Evolutionary conservation across 1,139 yeast species (phyloP).

Genomic region (Nadsonia starkeyi-henricii): DNA sequence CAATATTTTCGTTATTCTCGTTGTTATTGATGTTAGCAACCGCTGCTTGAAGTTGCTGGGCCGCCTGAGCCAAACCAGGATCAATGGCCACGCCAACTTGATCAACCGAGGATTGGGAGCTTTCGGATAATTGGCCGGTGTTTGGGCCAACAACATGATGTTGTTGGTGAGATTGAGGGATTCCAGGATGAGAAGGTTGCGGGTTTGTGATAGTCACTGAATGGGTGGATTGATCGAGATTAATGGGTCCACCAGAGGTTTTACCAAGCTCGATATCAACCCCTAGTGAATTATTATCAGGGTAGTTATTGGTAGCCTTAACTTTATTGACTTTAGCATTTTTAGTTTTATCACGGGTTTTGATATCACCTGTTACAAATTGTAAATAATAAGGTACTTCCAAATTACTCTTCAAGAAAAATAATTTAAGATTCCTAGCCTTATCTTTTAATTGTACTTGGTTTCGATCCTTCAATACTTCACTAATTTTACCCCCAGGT

Average conservation of each 20-base stretch:
- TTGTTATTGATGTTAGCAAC: background rate
- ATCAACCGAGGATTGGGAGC: background rate
- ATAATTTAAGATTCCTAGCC: conserved; percentile 88
- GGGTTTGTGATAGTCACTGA: too few relatives aligned
- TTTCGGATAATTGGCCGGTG: too few relatives aligned
- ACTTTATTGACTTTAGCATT: background rate
- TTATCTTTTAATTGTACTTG: conserved; percentile 91
- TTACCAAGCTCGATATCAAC: too few relatives aligned
- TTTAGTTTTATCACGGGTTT: conserved; percentile 27
- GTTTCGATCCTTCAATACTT: conserved; percentile 69
- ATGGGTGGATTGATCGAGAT: too few relatives aligned
- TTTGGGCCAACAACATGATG: too few relatives aligned
- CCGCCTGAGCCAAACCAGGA: background rate
- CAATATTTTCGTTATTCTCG: background rate
- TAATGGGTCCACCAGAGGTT: too few relatives aligned
- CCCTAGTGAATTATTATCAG: background rate
- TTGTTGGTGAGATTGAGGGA: too few relatives aligned
- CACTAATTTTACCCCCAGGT: conserved; percentile 78
- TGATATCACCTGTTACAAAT: conserved; percentile 79
- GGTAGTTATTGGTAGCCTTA: background rate
- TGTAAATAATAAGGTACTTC: conserved; percentile 64
- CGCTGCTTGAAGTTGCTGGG: background rate
- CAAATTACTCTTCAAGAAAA: conserved; percentile 43
- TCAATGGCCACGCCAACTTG: background rate
- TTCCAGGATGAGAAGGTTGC: too few relatives aligned